Evolutionary conservation across 1,284 basidiomycete species (phyloP).

Genomic region (Prillingera fragicola): DNA sequence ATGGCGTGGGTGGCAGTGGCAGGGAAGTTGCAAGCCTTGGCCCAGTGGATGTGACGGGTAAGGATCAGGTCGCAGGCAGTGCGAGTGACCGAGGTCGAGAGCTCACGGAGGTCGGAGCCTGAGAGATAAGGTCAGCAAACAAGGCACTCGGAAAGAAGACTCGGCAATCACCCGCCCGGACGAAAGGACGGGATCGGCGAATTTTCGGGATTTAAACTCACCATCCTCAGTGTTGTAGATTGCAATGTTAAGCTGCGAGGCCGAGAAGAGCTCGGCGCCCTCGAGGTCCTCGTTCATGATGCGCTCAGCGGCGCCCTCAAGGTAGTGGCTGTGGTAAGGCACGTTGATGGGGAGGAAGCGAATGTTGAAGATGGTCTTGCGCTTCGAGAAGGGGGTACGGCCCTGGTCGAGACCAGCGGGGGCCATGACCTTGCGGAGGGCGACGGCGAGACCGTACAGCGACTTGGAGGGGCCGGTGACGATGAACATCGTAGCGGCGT

Average conservation of each 20-base stretch:
- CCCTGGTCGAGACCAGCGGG: conserved; percentile 83
- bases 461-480: conserved; percentile 87
- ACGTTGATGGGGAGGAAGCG: conserved; percentile 92
- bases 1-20: conserved; percentile 85
- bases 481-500: conserved; percentile 84
- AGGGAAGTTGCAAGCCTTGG: conserved; percentile 80
- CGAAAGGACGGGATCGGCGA: conserved; percentile 1
- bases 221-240: conserved; percentile 91
- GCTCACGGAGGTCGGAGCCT: conserved; percentile 75
- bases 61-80: conserved; percentile 91
- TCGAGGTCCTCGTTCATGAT: conserved; percentile 67
- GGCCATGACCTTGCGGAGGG: conserved; percentile 82
- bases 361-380: conserved; percentile 87
- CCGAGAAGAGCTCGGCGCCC: conserved; percentile 74
- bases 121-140: conserved; percentile 21
- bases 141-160: conserved; percentile 3
- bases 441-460: conserved; percentile 89
- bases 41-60: conserved; percentile 86
- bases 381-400: conserved; percentile 87
- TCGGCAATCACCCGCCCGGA: too few relatives aligned
- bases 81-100: conserved; percentile 63
- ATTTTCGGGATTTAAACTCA: conserved; percentile 46
- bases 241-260: conserved; percentile 68
- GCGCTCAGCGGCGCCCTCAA: conserved; percentile 70
- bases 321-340: conserved; percentile 88